phyloP scores from a whole-genome alignment of 2,329 filamentous ascomycete species.

The Alternaria angustiovoidea region DNA sequence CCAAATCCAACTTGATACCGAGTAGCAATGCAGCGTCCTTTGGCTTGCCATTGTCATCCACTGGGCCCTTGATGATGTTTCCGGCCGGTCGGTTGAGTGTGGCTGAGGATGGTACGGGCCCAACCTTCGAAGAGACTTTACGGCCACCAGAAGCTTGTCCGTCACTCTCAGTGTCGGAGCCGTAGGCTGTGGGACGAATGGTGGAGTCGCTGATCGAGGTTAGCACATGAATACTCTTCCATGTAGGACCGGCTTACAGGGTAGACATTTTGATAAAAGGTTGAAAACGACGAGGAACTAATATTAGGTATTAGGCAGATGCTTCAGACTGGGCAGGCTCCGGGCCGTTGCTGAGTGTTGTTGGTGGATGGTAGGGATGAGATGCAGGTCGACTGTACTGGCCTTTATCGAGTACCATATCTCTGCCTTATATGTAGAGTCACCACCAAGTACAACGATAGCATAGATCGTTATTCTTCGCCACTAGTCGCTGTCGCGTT shows the following conservation, averaged over 20 bases:
- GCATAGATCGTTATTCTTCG: neutral
- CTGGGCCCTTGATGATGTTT: slow-evolving; percentile 63
- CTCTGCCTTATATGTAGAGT: slow-evolving; percentile 39
- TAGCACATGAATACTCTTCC: neutral
- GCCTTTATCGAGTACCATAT: slow-evolving; percentile 16
- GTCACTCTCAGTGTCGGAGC: slow-evolving; percentile 51
- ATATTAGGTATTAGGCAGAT: slow-evolving; percentile 9
- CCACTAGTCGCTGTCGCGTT: neutral
- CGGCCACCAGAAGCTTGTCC: slow-evolving; percentile 52
- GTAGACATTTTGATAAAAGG: slow-evolving; percentile 34
- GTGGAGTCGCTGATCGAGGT: slow-evolving; percentile 34
- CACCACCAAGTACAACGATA: neutral
- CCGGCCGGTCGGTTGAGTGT: slow-evolving; percentile 52
- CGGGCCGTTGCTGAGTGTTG: slow-evolving; percentile 20
- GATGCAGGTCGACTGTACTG: slow-evolving; percentile 40
- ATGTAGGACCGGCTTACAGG: slow-evolving; percentile 29
- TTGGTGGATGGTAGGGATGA: slow-evolving; percentile 17
- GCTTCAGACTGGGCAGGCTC: slow-evolving; percentile 13
- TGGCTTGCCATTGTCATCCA: slow-evolving; percentile 65
- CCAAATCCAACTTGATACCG: slow-evolving; percentile 70
- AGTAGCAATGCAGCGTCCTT: slow-evolving; percentile 67
- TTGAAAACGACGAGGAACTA: slow-evolving; percentile 1
- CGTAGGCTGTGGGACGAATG: slow-evolving; percentile 41
- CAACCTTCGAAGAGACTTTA: slow-evolving; percentile 41
- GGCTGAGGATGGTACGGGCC: slow-evolving; percentile 49